Evolutionary conservation across 352 stramenopile species (phyloP).

Genomic region (Albugo candida): DNA sequence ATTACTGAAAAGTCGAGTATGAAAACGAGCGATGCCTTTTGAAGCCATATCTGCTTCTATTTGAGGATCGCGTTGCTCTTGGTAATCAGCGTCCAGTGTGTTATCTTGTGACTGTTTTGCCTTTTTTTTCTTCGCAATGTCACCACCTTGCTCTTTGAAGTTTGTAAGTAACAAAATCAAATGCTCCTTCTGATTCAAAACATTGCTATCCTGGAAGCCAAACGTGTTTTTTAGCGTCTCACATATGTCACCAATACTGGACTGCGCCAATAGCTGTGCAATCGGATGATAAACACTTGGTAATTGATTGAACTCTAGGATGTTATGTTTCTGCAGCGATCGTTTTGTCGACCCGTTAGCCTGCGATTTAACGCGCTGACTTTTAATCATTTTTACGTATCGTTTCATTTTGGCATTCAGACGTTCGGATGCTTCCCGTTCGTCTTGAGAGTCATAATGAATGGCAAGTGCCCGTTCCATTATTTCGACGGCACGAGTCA

Average conservation of each 20-base stretch:
- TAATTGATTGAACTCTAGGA: constrained; percentile 34
- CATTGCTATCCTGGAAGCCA: constrained; percentile 86
- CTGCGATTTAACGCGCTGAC: constrained; percentile 35
- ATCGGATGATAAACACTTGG: constrained; percentile 41
- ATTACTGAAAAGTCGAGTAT: constrained; percentile 59
- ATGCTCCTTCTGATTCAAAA: constrained; percentile 60
- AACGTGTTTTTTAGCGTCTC: constrained; percentile 89
- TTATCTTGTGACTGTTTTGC: background rate
- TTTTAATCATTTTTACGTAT: constrained; percentile 77
- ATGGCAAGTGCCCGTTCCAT: constrained; percentile 64
- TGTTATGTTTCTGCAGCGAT: constrained; percentile 31
- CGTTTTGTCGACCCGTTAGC: constrained; percentile 10
- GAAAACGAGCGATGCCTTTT: constrained; percentile 60
- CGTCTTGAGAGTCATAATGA: constrained; percentile 47
- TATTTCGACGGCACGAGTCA: constrained; percentile 44
- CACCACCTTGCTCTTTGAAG: constrained; percentile 54
- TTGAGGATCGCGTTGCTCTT: constrained; percentile 36
- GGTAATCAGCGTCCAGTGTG: constrained; percentile 11
- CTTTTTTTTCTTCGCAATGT: constrained; percentile 11
- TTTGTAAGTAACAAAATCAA: constrained; percentile 63
- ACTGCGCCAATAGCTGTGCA: constrained; percentile 29
- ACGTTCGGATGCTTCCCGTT: constrained; percentile 33
- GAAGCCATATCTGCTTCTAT: constrained; percentile 50
- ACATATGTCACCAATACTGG: constrained; percentile 56
- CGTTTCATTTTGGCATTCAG: constrained; percentile 63